phyloP scores from a whole-genome alignment of 2,329 filamentous ascomycete species.

The Colletotrichum sp. region DNA sequence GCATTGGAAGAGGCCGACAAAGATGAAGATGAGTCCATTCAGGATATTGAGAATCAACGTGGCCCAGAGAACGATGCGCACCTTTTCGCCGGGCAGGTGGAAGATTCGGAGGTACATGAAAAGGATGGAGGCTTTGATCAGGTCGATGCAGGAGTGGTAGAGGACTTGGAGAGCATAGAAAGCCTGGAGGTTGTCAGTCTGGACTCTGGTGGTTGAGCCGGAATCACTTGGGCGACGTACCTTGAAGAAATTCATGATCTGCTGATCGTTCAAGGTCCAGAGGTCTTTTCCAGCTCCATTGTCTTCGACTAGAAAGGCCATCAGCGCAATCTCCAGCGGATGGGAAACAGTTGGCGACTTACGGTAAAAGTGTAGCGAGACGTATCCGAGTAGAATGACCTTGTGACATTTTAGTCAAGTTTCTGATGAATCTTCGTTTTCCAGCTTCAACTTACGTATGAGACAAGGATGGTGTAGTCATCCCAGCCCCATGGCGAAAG shows the following conservation, averaged over 20 bases:
- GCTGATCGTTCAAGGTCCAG: not conserved
- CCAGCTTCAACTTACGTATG: not conserved
- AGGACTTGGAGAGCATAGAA: not conserved
- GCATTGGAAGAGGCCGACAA: not conserved
- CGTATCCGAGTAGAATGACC: not conserved
- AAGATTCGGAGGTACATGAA: slow-evolving; percentile 18
- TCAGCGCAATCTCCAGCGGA: not conserved
- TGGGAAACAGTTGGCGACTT: not conserved
- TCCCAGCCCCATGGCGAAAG: not conserved
- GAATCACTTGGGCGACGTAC: not conserved
- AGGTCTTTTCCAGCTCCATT: slow-evolving; percentile 10
- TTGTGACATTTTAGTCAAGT: not conserved
- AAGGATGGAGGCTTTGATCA: slow-evolving; percentile 14
- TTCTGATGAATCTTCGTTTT: rapidly evolving
- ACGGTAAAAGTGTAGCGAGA: not conserved
- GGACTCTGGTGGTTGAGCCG: no score
- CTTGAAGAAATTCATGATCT: slow-evolving; percentile 4
- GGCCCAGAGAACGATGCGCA: not conserved
- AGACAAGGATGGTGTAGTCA: not conserved
- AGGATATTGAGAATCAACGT: not conserved
- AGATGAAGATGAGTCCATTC: not conserved
- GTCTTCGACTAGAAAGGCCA: not conserved
- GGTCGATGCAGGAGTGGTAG: slow-evolving; percentile 7
- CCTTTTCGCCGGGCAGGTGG: slow-evolving; percentile 11
- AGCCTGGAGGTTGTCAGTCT: not conserved